These are phyloP conservation scores for Davidsoniella neocaledoniae DNA, from an alignment of 2,329 filamentous ascomycete species.

Conservation along the genomic window DNA sequence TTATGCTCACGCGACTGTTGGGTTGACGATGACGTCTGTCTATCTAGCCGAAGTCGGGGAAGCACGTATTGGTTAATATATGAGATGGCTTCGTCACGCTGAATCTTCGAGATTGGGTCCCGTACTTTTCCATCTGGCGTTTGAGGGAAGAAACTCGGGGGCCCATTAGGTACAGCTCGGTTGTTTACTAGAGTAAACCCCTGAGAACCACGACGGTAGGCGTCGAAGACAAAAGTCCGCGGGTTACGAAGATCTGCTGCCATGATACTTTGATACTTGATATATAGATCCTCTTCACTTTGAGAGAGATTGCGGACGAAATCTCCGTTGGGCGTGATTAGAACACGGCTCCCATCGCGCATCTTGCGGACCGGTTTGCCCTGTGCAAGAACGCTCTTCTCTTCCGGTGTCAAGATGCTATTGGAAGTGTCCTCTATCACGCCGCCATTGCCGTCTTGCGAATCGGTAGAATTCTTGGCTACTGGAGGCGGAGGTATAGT, in stretches of 20 bases:
- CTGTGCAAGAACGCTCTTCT: constrained; percentile 36
- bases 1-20: background rate
- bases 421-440: background rate
- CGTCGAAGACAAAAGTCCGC: constrained; percentile 35
- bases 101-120: constrained; percentile 47
- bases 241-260: constrained; percentile 33
- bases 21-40: background rate
- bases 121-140: constrained; percentile 29
- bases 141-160: constrained; percentile 43
- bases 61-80: constrained; percentile 56
- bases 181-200: constrained; percentile 45
- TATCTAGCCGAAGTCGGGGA: constrained; percentile 23
- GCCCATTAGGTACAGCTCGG: constrained; percentile 46
- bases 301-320: constrained; percentile 55
- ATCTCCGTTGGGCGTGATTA: constrained; percentile 61
- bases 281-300: constrained; percentile 53
- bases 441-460: background rate
- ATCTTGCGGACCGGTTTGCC: constrained; percentile 45
- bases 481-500: background rate
- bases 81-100: constrained; percentile 47
- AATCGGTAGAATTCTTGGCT: background rate
- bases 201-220: constrained; percentile 24
- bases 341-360: constrained; percentile 40
- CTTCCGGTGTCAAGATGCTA: constrained; percentile 32
- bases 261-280: constrained; percentile 48